A percentile compares a stretch with the other conserved stretches of the same genome.
Evolutionary conservation across 352 stramenopile species (phyloP).

Genomic region (Globisporangium echinulatum): DNA sequence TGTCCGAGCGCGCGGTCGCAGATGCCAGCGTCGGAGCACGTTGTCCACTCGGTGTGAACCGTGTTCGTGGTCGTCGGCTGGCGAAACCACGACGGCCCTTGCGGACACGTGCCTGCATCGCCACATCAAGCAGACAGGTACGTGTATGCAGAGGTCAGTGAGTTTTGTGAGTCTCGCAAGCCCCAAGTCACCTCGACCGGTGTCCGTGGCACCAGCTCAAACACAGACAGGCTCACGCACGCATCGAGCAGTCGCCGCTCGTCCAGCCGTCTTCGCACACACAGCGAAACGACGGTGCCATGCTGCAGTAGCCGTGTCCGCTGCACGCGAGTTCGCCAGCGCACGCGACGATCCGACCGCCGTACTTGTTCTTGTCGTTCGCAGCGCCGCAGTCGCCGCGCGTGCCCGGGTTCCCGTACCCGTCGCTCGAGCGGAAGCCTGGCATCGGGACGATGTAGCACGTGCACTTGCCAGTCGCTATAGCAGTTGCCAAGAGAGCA

Average conservation of each 20-base stretch:
- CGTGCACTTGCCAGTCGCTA: slow-evolving; percentile 22
- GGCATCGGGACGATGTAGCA: slow-evolving; percentile 69
- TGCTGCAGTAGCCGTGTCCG: slow-evolving; percentile 60
- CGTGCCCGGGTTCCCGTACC: slow-evolving; percentile 78
- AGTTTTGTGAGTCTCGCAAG: no score
- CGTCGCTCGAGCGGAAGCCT: slow-evolving; percentile 75
- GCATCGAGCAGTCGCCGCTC: slow-evolving; percentile 51
- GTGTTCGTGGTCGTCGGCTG: slow-evolving; percentile 33
- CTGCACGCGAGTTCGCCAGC: slow-evolving; percentile 66
- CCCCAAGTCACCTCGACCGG: background rate
- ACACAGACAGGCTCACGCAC: slow-evolving; percentile 19
- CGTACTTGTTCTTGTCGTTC: slow-evolving; percentile 75
- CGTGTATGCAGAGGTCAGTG: background rate
- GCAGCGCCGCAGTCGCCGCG: slow-evolving; percentile 91
- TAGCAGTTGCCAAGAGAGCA: no score
- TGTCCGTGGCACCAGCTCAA: background rate
- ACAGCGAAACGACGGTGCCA: slow-evolving; percentile 47
- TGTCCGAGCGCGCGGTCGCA: slow-evolving; percentile 50
- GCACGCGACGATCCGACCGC: slow-evolving; percentile 48
- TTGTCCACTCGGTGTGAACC: slow-evolving; percentile 40
- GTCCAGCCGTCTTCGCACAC: slow-evolving; percentile 57
- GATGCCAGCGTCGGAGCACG: slow-evolving; percentile 55
- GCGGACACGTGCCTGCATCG: slow-evolving; percentile 47
- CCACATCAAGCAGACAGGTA: background rate
- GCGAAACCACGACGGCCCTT: slow-evolving; percentile 57